Base-by-base conservation (phyloP, 1,284 basidiomycete genomes). In the Apiotrichum laibachii region DNA sequence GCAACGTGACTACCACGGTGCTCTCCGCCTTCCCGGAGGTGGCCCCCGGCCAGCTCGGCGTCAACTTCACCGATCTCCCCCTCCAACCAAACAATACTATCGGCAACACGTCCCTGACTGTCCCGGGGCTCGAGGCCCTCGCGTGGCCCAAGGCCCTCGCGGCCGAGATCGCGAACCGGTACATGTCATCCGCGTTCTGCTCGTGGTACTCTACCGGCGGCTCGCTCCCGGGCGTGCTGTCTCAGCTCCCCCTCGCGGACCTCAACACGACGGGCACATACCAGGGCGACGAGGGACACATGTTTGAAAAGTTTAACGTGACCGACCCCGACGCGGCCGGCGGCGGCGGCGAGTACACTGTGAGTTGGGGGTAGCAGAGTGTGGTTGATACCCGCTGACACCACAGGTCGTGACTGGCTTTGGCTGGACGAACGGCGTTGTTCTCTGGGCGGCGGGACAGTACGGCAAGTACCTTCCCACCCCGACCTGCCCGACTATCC, bases 361-460 rank as follows among this genome's bases (percentile, higher is more conserved):
- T 89, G 50, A 22, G 22, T 40, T 21, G 44, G 11, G 8, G 3
- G 11, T 15, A 5, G 22, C 4, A 2, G 10, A 7, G 45, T 13
- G 11, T 46, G 22, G 2, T 22, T 22, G 10, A 26, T 13, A 21
- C 6, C 2, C 5, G 26, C n/a, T 19, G 8, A 39, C 42, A 52
- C 10, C 49, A 54, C 39, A 47, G 31, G 10, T 57, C 5, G 68
- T 73, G 34, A 59, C 72, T 2, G 72, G 71, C 1, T 72, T 74
- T 48, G 89, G 91, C n/a, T 94, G 91, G 91, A 92, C 90, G 33
- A 93, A 93, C 72, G 91, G 90, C 37, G 89, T 88, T 13, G 72
- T 69, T 40, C 82, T 92, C 44, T 91, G 88, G 87, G 78, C 87
- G 10, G 86, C 88, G 7, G 85, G 84, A 60, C 83, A 82, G 50